These are phyloP conservation scores for Apophysomyces ossiformis DNA, from an alignment of 371 early-diverging fungal species.

Conservation along the genomic window DNA sequence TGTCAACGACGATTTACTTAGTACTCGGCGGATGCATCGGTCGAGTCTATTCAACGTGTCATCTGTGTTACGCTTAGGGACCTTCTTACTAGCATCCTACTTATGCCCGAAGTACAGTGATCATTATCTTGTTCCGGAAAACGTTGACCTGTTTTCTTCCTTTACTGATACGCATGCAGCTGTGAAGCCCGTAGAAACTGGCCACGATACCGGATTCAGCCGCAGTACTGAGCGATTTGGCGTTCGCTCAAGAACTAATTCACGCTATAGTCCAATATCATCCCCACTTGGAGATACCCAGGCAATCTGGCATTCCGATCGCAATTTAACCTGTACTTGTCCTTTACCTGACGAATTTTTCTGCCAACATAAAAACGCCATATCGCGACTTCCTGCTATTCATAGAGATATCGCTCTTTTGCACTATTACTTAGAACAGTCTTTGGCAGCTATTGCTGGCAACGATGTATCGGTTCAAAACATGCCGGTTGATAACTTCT, in stretches of 20 bases:
- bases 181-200: not conserved
- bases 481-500: conserved; percentile 45
- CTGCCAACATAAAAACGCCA: conserved; percentile 25
- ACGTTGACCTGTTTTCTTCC: not conserved
- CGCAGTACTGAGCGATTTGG: conserved; percentile 5
- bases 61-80: conserved; percentile 42
- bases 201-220: not conserved
- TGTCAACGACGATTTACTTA: conserved; percentile 22
- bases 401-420: conserved; percentile 51
- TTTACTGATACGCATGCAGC: not conserved
- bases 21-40: conserved; percentile 26
- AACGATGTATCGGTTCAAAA: conserved; percentile 53
- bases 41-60: conserved; percentile 42
- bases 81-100: conserved; percentile 46
- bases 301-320: conserved; percentile 26
- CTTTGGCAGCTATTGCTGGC: conserved; percentile 51
- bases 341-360: conserved; percentile 36
- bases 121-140: conserved; percentile 5
- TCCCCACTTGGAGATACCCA: conserved; percentile 17
- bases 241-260: conserved; percentile 20
- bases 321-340: conserved; percentile 29
- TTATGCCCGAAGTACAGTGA: conserved; percentile 41
- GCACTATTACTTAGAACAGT: conserved; percentile 61
- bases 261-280: conserved; percentile 28
- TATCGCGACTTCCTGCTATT: conserved; percentile 29